Base-by-base conservation (phyloP, 805 yeast genomes). In the Ogataea methylovora region DNA sequence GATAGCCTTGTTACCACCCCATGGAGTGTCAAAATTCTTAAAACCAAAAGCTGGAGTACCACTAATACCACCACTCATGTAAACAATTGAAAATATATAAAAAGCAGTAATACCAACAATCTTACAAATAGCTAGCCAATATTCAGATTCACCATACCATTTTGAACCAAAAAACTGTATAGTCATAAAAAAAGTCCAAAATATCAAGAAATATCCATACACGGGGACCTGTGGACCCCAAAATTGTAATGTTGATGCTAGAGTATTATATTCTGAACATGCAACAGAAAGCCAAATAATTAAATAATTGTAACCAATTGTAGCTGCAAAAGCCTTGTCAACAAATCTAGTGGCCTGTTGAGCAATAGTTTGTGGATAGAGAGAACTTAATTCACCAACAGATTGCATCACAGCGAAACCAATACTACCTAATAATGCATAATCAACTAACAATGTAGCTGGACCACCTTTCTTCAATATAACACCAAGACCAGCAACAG, bases 141-240 rank as follows among this genome's bases (percentile, higher is more conserved):
- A 73, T 46, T 73, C 79, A 7, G 67, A 57, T 44, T 73, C 79
- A 18, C 79, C 79, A 55, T 71, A 73, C 27, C 66, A 65, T 4
- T 59, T 52, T 4, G 73, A 77, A 8, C 76, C 73, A 30, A 73
- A 45, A 22, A 65, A 58, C 43, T 71, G 78, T 43, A 64, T 64
- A 11, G 56, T 60, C 35, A 71, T 54, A 45, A 73, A 73, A 12
- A 65, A 59, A 1, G 49, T 54, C 73, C 73, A 73, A 46, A 72
- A 63, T 2, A 73, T 63, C 27, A 73, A 49, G 32, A 69, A 60
- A 56, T 71, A 73, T 4, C 75, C 79, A 45, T 69, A 73, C 12
- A 68, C 48, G 1, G 79, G 79, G 1, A 73, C 65, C 34, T 61
- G 62, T 4, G 68, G 69, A 1, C 73, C 69, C 67, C 74, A 73